Evolutionary conservation across 306 rosid species (phyloP).

Genomic region (Vigna trinervia): DNA sequence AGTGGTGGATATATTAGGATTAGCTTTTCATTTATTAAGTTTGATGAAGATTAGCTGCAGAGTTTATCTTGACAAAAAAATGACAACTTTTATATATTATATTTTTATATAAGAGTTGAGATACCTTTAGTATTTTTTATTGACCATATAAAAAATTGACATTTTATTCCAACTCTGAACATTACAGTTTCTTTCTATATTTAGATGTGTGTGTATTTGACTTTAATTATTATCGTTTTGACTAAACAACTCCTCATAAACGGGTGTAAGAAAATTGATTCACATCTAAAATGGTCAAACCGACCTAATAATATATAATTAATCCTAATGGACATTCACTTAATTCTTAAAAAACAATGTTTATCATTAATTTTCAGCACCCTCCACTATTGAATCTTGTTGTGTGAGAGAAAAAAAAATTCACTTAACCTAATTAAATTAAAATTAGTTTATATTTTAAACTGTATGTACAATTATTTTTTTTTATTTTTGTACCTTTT

Average conservation of each 20-base stretch:
- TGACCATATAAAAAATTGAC: no score
- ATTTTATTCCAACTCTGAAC: neutral
- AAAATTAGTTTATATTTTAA: no score
- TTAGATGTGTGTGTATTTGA: neutral
- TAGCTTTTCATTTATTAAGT: no score
- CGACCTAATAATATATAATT: conserved; percentile 3
- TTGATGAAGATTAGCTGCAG: no score
- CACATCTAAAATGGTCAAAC: conserved; percentile 17
- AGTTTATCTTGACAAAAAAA: no score
- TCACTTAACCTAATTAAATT: neutral
- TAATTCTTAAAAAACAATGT: neutral
- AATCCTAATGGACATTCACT: neutral
- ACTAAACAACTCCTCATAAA: neutral
- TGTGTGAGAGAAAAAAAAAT: neutral
- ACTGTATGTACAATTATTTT: no score
- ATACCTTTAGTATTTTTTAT: no score
- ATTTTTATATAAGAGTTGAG: no score
- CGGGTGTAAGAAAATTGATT: neutral
- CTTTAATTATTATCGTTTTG: neutral
- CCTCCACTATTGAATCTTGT: neutral
- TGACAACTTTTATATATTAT: no score
- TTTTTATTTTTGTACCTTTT: no score
- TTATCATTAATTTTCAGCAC: neutral
- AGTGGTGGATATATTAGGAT: no score
- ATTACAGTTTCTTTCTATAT: conserved; percentile 2